phyloP scores from a whole-genome alignment of 2,329 filamentous ascomycete species.

The Colletotrichum sp. region DNA sequence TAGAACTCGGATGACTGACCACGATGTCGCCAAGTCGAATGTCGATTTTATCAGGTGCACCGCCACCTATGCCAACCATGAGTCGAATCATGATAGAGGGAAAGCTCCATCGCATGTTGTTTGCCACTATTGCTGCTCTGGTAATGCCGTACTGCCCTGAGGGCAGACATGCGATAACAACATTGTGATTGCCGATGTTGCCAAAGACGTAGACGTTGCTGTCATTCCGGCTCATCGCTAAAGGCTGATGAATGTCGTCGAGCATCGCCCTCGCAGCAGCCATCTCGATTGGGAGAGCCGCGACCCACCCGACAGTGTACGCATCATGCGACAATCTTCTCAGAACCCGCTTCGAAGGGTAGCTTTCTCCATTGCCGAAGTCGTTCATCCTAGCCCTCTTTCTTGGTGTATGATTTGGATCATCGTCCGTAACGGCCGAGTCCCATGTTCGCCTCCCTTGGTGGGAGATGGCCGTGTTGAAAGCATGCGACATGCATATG shows the following conservation, averaged over 20 bases:
- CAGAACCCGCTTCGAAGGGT: fast-evolving
- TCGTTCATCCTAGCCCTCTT: neutral
- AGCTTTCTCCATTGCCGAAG: fast-evolving
- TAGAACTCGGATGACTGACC: neutral
- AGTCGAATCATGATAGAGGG: slow-evolving; percentile 1
- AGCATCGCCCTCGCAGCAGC: slow-evolving; percentile 23
- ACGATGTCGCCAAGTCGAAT: slow-evolving; percentile 30
- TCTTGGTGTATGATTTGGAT: fast-evolving
- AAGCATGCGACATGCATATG: too few relatives aligned
- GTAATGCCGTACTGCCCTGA: neutral
- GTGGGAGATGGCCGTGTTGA: too few relatives aligned
- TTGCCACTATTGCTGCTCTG: neutral
- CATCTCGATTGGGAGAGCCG: slow-evolving; percentile 22
- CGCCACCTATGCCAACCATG: slow-evolving; percentile 34
- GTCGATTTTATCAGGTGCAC: slow-evolving; percentile 28
- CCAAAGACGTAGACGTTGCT: neutral
- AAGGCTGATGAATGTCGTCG: slow-evolving; percentile 7
- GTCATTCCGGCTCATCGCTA: neutral
- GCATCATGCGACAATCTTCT: neutral
- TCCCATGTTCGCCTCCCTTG: neutral
- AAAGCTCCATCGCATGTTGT: slow-evolving; percentile 22
- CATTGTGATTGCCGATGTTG: neutral
- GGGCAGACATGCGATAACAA: slow-evolving; percentile 1
- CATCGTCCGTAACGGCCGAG: neutral
- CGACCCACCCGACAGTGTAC: slow-evolving; percentile 26